phyloP scores from a whole-genome alignment of 2,329 filamentous ascomycete species.

The Elsinoe ampelina region DNA sequence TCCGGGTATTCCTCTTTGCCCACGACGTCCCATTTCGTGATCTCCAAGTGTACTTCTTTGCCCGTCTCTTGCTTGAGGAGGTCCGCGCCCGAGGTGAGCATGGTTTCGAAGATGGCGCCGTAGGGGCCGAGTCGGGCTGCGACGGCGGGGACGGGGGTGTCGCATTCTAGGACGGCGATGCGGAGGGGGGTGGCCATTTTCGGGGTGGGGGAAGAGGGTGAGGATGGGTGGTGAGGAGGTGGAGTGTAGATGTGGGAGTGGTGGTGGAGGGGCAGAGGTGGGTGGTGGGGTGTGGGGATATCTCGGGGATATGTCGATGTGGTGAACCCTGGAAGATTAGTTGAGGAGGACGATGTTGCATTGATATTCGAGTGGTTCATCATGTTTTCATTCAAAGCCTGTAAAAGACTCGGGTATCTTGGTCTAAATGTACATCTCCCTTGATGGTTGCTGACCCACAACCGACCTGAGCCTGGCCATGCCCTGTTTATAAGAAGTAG shows the following conservation, averaged over 20 bases:
- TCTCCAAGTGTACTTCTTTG: slow-evolving; percentile 37
- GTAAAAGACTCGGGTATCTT: neutral
- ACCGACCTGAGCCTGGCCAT: neutral
- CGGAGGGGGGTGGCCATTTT: slow-evolving; percentile 40
- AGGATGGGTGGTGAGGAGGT: neutral
- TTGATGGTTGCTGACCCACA: neutral
- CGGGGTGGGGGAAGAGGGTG: neutral
- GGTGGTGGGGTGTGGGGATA: neutral
- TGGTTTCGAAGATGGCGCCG: slow-evolving; percentile 49
- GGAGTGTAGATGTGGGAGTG: too few species aligned
- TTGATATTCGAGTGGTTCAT: neutral
- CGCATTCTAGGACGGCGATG: slow-evolving; percentile 82
- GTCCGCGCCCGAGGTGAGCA: slow-evolving; percentile 42
- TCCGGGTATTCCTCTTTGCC: slow-evolving; percentile 58
- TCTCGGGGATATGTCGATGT: too few species aligned
- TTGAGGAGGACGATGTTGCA: neutral
- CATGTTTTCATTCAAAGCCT: neutral
- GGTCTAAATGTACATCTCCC: neutral
- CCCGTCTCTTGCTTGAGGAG: slow-evolving; percentile 6
- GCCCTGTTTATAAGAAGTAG: slow-evolving; percentile 51
- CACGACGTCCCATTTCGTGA: slow-evolving; percentile 65
- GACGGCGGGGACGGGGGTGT: slow-evolving; percentile 60
- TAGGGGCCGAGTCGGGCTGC: slow-evolving; percentile 61
- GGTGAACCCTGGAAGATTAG: neutral
- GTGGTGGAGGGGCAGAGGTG: neutral